Evolutionary conservation across 2,329 filamentous ascomycete genomes (phyloP).

Genomic region (Xylariales sp.): DNA sequence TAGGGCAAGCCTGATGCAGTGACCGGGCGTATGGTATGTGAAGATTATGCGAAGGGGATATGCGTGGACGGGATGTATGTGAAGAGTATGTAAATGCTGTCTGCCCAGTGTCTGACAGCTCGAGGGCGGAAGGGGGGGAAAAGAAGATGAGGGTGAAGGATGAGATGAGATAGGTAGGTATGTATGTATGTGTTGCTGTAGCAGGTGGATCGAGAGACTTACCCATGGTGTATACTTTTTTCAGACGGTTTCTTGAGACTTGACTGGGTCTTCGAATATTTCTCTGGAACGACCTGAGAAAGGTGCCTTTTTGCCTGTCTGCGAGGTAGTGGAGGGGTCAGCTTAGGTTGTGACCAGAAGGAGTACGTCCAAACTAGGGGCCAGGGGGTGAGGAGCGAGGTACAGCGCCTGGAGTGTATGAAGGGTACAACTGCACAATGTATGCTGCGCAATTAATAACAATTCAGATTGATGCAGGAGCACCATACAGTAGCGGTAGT

Average conservation of each 20-base stretch:
- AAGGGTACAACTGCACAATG: constrained; percentile 1
- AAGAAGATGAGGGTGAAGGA: neutral
- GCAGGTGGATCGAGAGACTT: constrained; percentile 3
- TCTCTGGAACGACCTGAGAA: constrained; percentile 5
- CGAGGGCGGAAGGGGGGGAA: neutral
- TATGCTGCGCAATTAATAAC: constrained; percentile 3
- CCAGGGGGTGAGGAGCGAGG: constrained; percentile 2
- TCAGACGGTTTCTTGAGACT: neutral
- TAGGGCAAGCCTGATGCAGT: constrained; percentile 8
- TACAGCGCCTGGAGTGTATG: neutral
- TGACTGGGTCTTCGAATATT: constrained; percentile 6
- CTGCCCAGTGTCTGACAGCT: too few species aligned
- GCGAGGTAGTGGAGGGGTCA: constrained; percentile 8
- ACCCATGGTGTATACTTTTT: constrained; percentile 11
- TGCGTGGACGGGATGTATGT: too few species aligned
- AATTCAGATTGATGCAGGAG: constrained; percentile 1
- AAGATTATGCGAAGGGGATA: neutral
- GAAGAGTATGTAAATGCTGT: neutral
- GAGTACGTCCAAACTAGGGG: constrained; percentile 10
- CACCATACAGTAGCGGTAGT: constrained; percentile 1
- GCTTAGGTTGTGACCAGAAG: constrained; percentile 7
- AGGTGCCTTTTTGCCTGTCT: neutral
- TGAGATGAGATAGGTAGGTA: neutral
- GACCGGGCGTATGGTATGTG: neutral
- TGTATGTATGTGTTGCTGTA: neutral